Conservation (phyloP, 2,329 filamentous ascomycete species). For the Calycina herbarum region DNA sequence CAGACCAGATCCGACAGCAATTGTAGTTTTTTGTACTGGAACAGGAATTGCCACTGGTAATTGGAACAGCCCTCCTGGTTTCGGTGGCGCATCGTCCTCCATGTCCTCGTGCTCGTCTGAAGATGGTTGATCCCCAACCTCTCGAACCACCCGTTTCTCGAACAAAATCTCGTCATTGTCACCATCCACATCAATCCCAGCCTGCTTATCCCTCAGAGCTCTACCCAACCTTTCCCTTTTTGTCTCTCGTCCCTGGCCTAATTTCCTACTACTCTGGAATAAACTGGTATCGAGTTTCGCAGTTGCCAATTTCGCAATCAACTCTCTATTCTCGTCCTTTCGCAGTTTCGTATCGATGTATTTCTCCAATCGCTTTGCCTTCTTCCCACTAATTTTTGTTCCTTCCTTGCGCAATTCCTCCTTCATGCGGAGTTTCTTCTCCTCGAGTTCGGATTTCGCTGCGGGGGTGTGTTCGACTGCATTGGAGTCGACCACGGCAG, state of each 20-base stretch:
- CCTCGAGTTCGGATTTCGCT: conserved; percentile 48
- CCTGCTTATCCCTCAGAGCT: conserved; percentile 63
- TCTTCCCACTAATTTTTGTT: conserved; percentile 61
- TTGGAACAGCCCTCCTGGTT: conserved; percentile 18
- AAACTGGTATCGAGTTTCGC: conserved; percentile 79
- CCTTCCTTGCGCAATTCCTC: conserved; percentile 53
- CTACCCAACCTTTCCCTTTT: conserved; percentile 68
- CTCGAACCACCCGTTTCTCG: conserved; percentile 39
- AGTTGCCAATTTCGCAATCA: conserved; percentile 80
- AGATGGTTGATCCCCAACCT: conserved; percentile 38
- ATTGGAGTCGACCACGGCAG: conserved; percentile 51
- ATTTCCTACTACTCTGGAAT: conserved; percentile 72
- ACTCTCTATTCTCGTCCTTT: conserved; percentile 85
- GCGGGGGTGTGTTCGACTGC: conserved; percentile 51
- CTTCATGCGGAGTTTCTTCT: conserved; percentile 56
- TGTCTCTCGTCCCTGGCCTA: conserved; percentile 71
- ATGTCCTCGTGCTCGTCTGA: conserved; percentile 35
- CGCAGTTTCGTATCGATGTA: conserved; percentile 86
- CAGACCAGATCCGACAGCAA: conserved; percentile 68
- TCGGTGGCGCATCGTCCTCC: conserved; percentile 27
- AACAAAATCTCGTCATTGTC: conserved; percentile 55
- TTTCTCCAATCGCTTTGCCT: conserved; percentile 66
- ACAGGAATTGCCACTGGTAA: conserved; percentile 16
- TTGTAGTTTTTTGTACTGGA: conserved; percentile 12
- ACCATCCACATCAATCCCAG: conserved; percentile 51